Evolutionary conservation across 352 stramenopile species (phyloP), one percentile per base, ranked within the genome.

Genomic region (Phytopythium vexans): DNA sequence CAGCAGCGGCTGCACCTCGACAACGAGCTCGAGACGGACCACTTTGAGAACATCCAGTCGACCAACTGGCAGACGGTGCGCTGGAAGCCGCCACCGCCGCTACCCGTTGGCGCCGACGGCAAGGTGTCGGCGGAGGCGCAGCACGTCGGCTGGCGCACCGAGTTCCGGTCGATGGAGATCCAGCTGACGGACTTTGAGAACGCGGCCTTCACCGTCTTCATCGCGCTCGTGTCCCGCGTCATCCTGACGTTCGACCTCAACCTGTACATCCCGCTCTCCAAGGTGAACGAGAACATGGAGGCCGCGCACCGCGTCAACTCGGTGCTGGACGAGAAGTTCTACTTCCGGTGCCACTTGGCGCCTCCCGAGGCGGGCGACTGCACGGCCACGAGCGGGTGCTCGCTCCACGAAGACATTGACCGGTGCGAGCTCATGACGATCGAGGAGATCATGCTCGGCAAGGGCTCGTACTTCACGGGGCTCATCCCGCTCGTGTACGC

Each of bases 171-270:
- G 36, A 99, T 99, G 97, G 97, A 99, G 78, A 98, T 99, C 56
- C 97, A 99, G 74, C 85, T 99, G 10, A 99, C 98, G 15, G 98
- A 99, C 70, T 99, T 99, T 74, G 98, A 99, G 67, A 99, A 99
- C 74, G 97, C 98, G 2, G 98, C 98, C 8, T 99, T 99, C 65
- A 98, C 97, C 9, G 96, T 99, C 8, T 99, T 99, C 63, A 97
- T 98, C 54, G 97, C 97, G 32, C 77, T 99, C 33, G 64, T 99
- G 11, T 98, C 96, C 37, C 85, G 98, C 32, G 96, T 98, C 16
- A 99, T 99, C 56, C 86, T 99, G 38, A 98, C 97, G 37, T 99
- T 99, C 66, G 97, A 99, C 69, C 67, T 99, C 33, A 99, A 99
- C 66, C 62, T 99, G 15, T 99, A 99, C 78, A 98, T 98, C 52